Base-by-base conservation (phyloP, 2,329 filamentous ascomycete genomes). In the Tothia fuscella region DNA sequence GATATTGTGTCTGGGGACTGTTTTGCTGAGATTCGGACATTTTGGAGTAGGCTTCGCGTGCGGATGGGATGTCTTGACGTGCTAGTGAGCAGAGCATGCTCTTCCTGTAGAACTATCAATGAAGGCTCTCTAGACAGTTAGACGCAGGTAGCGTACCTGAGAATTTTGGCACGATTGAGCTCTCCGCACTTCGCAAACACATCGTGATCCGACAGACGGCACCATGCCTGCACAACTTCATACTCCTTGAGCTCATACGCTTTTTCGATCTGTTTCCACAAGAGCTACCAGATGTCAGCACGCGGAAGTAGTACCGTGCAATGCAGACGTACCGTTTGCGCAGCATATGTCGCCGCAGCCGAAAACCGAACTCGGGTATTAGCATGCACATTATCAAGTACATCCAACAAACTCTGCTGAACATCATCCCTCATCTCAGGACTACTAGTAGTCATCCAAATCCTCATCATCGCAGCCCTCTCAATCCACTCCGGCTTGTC, bases 221-320 rank as follows among this genome's bases (percentile, higher is more conserved):
- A 93, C 86, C 85, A 95, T 38, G 65, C 60, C 47, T 80, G 72
- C 1, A 80, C 72, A 12, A 65, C 49, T 2, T 67, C 62, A 42
- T 71, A 72, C 13, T 75, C 61, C 2, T 68, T 63, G 24, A 72
- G 66, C 1, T 60, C 61, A 47, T 74, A 76, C 12, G 66, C 65
- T 1, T 66, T 59, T 40, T 87, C 81, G n/a, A 83, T 66, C 20
- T 70, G 73, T 59, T 86, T 91, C 86, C 87, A 95, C 3, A 94
- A 62, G 3, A 94, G 58, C 82, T 89, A 43, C 17, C 36, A 16
- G 17, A 4, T 5, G n/a, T 43, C 13, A 43, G 22, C 32, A 24
- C 4, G n/a, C 5, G 41, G 6, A 42, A 24, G 24, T 17, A 3
- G 21, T 10, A 33, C 19, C 20, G 12, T 14, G 21, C 5, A n/a